Base-by-base conservation (phyloP, 2,329 filamentous ascomycete species). In the Monilinia fructigena region DNA sequence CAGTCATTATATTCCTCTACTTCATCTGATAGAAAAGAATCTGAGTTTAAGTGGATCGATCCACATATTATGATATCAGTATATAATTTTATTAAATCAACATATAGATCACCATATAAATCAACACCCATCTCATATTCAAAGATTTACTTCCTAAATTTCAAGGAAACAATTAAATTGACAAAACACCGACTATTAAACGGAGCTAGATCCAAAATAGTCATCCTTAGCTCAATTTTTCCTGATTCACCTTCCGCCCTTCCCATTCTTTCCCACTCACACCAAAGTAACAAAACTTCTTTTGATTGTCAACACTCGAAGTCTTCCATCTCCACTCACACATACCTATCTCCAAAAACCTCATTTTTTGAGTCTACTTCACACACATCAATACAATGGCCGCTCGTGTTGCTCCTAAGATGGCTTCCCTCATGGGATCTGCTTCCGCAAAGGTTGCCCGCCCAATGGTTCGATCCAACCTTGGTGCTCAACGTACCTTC, bases 331-430 rank as follows among this genome's bases (percentile, higher is more conserved):
- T 55, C 59, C 53, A 65, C 66, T 66, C 61, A 47, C 45, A 38
- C 55, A 59, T 31, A 55, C 45, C 58, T 59, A 65, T 67, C 63
- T 55, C 52, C 63, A 66, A 63, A 64, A 67, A 56, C 65, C 67
- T 67, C 68, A 72, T 56, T 55, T 64, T 53, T 56, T 35, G 45
- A 26, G 40, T 64, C 52, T 55, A 63, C 62, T 67, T 48, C 58
- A 67, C 59, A 67, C 66, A 66, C 68, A 80, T 83, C 83, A 82
- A 87, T 85, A 86, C 85, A 91, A 93, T 93, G 90, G 88, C 89
- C 80, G 85, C 87, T 81, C 89, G 90, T 83, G 85, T 91, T 82
- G 87, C 89, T 80, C 88, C 89, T 78, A 87, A 90, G 81, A 85
- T 92, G 84, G 88, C 89, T 81, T 85, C 87, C 79, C 86, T 89